Evolutionary conservation across 2,329 filamentous ascomycete species (phyloP).

Genomic region (Fusarium beomiforme): DNA sequence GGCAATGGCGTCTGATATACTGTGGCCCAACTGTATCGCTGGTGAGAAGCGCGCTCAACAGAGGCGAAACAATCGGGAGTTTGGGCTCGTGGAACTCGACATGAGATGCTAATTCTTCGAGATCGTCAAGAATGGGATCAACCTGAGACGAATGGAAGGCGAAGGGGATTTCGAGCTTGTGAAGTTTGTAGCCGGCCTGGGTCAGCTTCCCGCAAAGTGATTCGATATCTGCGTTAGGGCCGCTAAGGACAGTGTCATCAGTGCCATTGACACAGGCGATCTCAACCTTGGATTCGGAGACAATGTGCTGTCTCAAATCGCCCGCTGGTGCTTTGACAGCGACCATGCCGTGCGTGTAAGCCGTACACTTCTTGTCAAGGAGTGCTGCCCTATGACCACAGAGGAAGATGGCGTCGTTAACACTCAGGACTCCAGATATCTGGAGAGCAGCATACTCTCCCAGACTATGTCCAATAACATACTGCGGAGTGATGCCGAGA

Average conservation of each 20-base stretch:
- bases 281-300: slow-evolving; percentile 55
- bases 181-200: slow-evolving; percentile 54
- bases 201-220: slow-evolving; percentile 52
- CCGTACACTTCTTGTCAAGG: not conserved
- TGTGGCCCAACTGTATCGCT: slow-evolving; percentile 63
- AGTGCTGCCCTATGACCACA: slow-evolving; percentile 56
- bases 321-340: slow-evolving; percentile 25
- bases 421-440: slow-evolving; percentile 70
- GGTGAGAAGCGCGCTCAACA: slow-evolving; percentile 65
- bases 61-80: slow-evolving; percentile 57
- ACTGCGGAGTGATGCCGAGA: slow-evolving; percentile 53
- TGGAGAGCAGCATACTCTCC: slow-evolving; percentile 56
- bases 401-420: slow-evolving; percentile 68
- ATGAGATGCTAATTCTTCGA: slow-evolving; percentile 58
- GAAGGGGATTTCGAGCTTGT: slow-evolving; percentile 60
- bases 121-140: slow-evolving; percentile 65
- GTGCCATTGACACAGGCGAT: slow-evolving; percentile 81
- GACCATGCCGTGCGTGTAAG: slow-evolving; percentile 17
- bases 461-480: slow-evolving; percentile 59
- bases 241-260: slow-evolving; percentile 76
- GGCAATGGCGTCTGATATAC: slow-evolving; percentile 69
- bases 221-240: slow-evolving; percentile 53
- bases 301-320: not conserved
- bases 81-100: slow-evolving; percentile 52
- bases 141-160: slow-evolving; percentile 66